Base-by-base conservation (phyloP, 2,329 filamentous ascomycete species). In the Aspergillus ibericus region DNA sequence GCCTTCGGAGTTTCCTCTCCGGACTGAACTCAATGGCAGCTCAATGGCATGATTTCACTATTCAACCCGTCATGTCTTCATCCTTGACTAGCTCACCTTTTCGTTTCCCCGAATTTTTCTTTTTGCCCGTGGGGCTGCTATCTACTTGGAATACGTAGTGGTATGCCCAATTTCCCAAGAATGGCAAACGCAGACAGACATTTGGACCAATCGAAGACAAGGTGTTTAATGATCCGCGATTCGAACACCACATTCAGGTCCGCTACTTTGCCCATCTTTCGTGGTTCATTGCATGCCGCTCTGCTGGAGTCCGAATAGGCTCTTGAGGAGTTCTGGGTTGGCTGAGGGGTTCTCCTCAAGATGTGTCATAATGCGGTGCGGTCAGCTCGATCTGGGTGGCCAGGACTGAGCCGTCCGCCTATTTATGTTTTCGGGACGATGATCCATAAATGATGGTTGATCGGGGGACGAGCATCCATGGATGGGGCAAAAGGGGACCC, bases 321-420 rank as follows among this genome's bases (percentile, higher is more conserved):
- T n/a, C n/a, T 48, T 16, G 15, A n/a, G 9, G 15, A 32, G 44
- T 32, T 27, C 13, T 32, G n/a, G 25, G 25, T 32, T 48, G 44
- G 18, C 25, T 27, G 44, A 48, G 44, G n/a, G 44, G 25, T 16
- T 12, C n/a, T 29, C 44, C 25, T 29, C 27, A 27, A 32, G 44
- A 48, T 48, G n/a, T 48, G 44, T 48, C 44, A 48, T 29, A 48
- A 48, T 29, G 38, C 38, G 38, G 38, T 42, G 38, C 38, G 38
- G 20, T 42, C 38, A 20, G 38, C 38, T 42, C 13, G 38, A 42
- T 42, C 16, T 20, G 13, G 25, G 20, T 42, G 38, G 38, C 38
- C n/a, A 16, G 38, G 20, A 22, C 38, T 42, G 38, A 42, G 16
- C 16, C 38, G 38, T n/a, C 38, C 38, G 38, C 38, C 38, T 42